A percentile compares a stretch with the other conserved stretches of the same genome.
Evolutionary conservation across 2,329 filamentous ascomycete species (phyloP).

Genomic region (Drechslera avenae): DNA sequence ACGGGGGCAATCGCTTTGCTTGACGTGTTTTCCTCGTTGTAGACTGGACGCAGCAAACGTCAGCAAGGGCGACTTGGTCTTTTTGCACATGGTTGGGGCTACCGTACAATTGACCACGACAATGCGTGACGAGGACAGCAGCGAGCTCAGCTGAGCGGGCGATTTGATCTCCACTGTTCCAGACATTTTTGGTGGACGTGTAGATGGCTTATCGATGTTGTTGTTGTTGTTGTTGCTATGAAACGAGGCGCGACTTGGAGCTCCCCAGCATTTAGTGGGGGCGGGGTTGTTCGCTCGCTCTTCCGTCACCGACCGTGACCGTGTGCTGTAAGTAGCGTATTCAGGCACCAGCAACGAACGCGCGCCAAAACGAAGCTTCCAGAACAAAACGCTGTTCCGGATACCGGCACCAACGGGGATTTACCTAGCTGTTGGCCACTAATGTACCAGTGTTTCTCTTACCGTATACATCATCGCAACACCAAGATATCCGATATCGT

Average conservation of each 20-base stretch:
- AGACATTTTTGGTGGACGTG: conserved; percentile 48
- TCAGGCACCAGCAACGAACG: conserved; percentile 25
- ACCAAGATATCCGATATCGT: too few relatives aligned
- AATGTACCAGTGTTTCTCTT: too few relatives aligned
- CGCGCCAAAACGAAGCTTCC: conserved; percentile 33
- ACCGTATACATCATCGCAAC: too few relatives aligned
- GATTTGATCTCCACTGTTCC: conserved; percentile 52
- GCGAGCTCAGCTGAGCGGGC: conserved; percentile 46
- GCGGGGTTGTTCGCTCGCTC: conserved; percentile 19
- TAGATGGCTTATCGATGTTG: background rate
- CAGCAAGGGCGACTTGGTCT: conserved; percentile 28
- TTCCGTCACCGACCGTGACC: conserved; percentile 21
- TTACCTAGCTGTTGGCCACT: too few relatives aligned
- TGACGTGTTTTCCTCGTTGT: conserved; percentile 82
- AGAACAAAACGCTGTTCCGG: too few relatives aligned
- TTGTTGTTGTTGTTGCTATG: conserved; percentile 13
- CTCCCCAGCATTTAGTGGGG: conserved; percentile 23
- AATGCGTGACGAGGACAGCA: conserved; percentile 77
- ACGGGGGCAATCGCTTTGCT: conserved; percentile 84
- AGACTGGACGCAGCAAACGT: conserved; percentile 63
- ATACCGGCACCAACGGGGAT: too few relatives aligned
- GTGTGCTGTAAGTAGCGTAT: conserved; percentile 1
- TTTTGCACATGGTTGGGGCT: conserved; percentile 7
- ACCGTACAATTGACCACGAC: conserved; percentile 88
- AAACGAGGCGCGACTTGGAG: conserved; percentile 21